A percentile compares a stretch with the other conserved stretches of the same genome.
Conservation (phyloP, 495 filamentous ascomycete genomes). For the Apodospora peruviana region DNA sequence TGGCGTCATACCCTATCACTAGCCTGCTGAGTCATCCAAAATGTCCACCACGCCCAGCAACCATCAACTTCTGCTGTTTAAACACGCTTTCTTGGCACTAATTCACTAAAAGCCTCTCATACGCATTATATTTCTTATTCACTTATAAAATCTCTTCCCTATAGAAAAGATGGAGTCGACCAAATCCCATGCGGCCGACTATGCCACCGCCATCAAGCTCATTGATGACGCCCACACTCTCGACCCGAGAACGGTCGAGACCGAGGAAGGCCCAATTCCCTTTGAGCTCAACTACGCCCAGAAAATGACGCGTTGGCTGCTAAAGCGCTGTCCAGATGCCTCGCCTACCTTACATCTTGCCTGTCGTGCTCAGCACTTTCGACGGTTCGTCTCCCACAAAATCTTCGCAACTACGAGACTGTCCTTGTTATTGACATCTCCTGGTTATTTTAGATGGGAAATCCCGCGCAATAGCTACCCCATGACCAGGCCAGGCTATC, state of each 20-base stretch:
- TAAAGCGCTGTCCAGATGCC: slow-evolving; percentile 46
- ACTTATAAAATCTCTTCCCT: too few relatives aligned
- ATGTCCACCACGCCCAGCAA: too few relatives aligned
- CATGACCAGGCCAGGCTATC: slow-evolving; percentile 63
- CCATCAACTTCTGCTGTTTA: too few relatives aligned
- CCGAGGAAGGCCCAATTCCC: slow-evolving; percentile 36
- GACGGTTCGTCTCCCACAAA: slow-evolving; percentile 21
- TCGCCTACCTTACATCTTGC: slow-evolving; percentile 63
- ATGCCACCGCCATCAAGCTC: slow-evolving; percentile 43
- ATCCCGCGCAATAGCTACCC: slow-evolving; percentile 65
- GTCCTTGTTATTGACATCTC: too few relatives aligned
- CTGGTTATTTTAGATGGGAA: slow-evolving; percentile 82
- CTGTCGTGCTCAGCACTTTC: slow-evolving; percentile 75
- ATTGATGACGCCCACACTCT: slow-evolving; percentile 70
- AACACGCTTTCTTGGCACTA: too few relatives aligned
- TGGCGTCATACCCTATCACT: too few relatives aligned
- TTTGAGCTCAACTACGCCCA: slow-evolving; percentile 77
- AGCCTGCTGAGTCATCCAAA: too few relatives aligned
- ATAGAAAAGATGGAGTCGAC: slow-evolving; percentile 17
- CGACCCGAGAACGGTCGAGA: slow-evolving; percentile 52
- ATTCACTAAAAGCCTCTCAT: too few relatives aligned
- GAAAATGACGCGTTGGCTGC: slow-evolving; percentile 69
- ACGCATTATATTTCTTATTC: too few relatives aligned
- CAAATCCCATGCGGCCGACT: slow-evolving; percentile 20
- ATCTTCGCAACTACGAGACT: too few relatives aligned